A percentile compares a stretch with the other conserved stretches of the same genome.
phyloP scores from a whole-genome alignment of 345 rosid species.

The Orychophragmus violaceus region DNA sequence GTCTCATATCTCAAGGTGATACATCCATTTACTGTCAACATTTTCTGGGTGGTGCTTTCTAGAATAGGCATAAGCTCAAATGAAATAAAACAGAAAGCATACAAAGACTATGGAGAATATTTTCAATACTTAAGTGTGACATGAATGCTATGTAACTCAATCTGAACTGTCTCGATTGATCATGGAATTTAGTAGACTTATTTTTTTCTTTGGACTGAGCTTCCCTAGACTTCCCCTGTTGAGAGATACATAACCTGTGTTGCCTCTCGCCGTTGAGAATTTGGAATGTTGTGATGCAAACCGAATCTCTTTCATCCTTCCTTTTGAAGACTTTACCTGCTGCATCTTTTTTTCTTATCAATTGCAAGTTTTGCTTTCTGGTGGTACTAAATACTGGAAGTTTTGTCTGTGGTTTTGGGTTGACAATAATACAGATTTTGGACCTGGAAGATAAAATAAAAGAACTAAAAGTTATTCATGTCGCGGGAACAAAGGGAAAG shows the following conservation, averaged over 20 bases:
- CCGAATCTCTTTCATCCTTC: neutral
- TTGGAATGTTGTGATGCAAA: neutral
- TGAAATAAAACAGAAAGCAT: neutral
- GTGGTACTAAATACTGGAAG: slow-evolving; percentile 8
- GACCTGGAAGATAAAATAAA: slow-evolving; percentile 57
- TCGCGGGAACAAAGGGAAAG: slow-evolving; percentile 96
- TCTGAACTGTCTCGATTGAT: slow-evolving; percentile 1
- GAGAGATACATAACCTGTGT: neutral
- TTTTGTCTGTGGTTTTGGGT: slow-evolving; percentile 9
- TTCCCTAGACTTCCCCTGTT: neutral
- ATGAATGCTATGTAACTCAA: neutral
- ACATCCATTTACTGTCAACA: neutral
- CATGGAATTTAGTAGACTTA: neutral
- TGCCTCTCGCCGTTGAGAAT: neutral
- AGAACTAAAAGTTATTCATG: slow-evolving; percentile 69
- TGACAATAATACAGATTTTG: slow-evolving; percentile 44
- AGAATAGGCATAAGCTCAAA: neutral
- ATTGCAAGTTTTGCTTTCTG: neutral
- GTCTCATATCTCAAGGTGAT: slow-evolving; percentile 59
- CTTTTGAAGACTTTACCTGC: neutral
- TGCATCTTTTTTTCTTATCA: neutral
- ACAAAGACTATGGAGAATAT: neutral
- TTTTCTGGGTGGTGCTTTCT: neutral
- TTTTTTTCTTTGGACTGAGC: neutral
- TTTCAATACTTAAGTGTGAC: neutral